These are phyloP conservation scores for Ogataea pini DNA, from an alignment of 805 yeast genomes.

Conservation along the genomic window DNA sequence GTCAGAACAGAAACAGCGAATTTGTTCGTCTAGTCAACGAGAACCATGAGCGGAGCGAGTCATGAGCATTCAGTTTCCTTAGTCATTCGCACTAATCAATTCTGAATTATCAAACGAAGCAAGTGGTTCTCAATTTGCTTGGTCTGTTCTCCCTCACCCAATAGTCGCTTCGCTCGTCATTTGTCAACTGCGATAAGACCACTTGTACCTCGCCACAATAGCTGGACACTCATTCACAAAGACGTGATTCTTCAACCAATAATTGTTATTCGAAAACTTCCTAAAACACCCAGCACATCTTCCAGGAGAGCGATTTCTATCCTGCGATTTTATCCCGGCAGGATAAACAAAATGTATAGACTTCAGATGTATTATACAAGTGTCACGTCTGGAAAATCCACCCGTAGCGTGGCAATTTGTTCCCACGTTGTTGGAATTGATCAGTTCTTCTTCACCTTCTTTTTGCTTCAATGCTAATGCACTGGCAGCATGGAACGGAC, in stretches of 20 bases:
- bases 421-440: slow-evolving; percentile 16
- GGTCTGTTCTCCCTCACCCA: too few species aligned
- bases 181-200: not conserved
- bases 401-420: slow-evolving; percentile 57
- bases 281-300: slow-evolving; percentile 57
- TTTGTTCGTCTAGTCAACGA: too few species aligned
- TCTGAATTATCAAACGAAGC: too few species aligned
- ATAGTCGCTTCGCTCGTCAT: too few species aligned
- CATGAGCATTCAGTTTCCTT: too few species aligned
- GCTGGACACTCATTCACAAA: slow-evolving; percentile 49
- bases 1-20: too few species aligned
- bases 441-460: slow-evolving; percentile 17
- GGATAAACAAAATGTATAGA: slow-evolving; percentile 60
- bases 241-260: slow-evolving; percentile 54
- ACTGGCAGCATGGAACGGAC: slow-evolving; percentile 47
- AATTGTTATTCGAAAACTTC: slow-evolving; percentile 47
- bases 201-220: slow-evolving; percentile 25
- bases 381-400: slow-evolving; percentile 59
- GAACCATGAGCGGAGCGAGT: too few species aligned
- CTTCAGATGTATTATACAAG: slow-evolving; percentile 58
- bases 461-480: slow-evolving; percentile 11
- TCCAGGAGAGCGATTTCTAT: slow-evolving; percentile 45
- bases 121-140: too few species aligned
- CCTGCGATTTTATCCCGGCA: slow-evolving; percentile 50
- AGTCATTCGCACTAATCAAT: too few species aligned